Percentiles rank a stretch among this genome's conserved stretches.
Conservation (phyloP, 306 rosid species). For the Cucumis cinereus region DNA sequence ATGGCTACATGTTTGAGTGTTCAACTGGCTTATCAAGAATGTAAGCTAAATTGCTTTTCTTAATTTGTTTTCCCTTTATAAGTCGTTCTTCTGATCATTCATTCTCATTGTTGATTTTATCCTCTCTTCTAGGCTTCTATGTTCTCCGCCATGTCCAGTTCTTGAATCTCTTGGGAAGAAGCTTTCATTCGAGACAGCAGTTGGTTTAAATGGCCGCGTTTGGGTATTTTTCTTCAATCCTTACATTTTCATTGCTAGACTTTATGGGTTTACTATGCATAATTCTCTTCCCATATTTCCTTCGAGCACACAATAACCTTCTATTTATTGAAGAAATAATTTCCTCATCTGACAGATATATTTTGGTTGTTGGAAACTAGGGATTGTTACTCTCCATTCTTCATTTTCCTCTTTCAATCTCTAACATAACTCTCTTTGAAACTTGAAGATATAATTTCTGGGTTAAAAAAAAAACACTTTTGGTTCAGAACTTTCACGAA, state of each 20-base stretch:
- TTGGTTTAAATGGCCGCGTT: slow-evolving; percentile 85
- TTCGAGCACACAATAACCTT: not conserved
- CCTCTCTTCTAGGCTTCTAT: slow-evolving; percentile 40
- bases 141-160: slow-evolving; percentile 69
- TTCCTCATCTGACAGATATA: not conserved
- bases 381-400: not conserved
- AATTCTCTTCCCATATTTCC: not conserved
- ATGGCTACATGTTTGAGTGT: slow-evolving; percentile 75
- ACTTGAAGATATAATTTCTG: not conserved
- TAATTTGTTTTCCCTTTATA: not conserved
- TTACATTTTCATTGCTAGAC: not conserved
- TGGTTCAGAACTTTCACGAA: no score
- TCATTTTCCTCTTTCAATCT: not conserved
- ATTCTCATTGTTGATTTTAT: not conserved
- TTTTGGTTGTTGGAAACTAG: not conserved
- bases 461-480: no score
- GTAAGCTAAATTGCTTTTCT: slow-evolving; percentile 22
- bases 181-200: slow-evolving; percentile 74
- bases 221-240: slow-evolving; percentile 40
- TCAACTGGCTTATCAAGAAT: slow-evolving; percentile 75
- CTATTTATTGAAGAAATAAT: not conserved
- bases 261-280: not conserved
- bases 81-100: not conserved
- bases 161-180: slow-evolving; percentile 83
- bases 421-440: not conserved